Percentiles rank a stretch among this genome's conserved stretches.
These are phyloP conservation scores for Sporisorium iseilematis-ciliati DNA, from an alignment of 1,284 basidiomycete genomes.

Conservation along the genomic window DNA sequence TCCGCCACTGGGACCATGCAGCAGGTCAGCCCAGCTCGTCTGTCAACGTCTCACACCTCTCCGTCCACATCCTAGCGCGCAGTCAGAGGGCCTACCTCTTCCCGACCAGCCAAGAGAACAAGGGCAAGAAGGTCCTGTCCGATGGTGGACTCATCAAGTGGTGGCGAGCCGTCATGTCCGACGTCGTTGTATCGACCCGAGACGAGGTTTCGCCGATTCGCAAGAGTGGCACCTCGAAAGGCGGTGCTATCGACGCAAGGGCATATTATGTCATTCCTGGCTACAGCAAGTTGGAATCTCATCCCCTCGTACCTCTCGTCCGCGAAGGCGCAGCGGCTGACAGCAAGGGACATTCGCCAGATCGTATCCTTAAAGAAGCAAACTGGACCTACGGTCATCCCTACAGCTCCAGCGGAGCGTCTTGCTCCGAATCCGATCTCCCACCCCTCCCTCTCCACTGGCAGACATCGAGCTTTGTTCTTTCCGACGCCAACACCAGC, in stretches of 20 bases:
- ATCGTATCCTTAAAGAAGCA: conserved; percentile 14
- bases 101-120: conserved; percentile 84
- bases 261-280: conserved; percentile 67
- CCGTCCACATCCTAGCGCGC: conserved; percentile 88
- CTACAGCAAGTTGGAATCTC: conserved; percentile 56
- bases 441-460: conserved; percentile 62
- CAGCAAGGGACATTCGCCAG: background rate
- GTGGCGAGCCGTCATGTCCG: conserved; percentile 78
- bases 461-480: conserved; percentile 21
- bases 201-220: conserved; percentile 11
- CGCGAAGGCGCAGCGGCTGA: conserved; percentile 4
- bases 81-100: conserved; percentile 93
- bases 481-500: background rate
- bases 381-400: conserved; percentile 67
- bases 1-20: conserved; percentile 72
- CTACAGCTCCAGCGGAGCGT: conserved; percentile 50
- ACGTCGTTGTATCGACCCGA: conserved; percentile 37
- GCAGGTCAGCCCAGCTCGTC: background rate
- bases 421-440: conserved; percentile 7
- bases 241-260: conserved; percentile 27
- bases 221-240: background rate
- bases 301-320: conserved; percentile 59
- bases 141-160: conserved; percentile 87
- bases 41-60: conserved; percentile 49
- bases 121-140: conserved; percentile 78